Base-by-base conservation (phyloP, 805 yeast species). In the Nadsonia fulvescens region DNA sequence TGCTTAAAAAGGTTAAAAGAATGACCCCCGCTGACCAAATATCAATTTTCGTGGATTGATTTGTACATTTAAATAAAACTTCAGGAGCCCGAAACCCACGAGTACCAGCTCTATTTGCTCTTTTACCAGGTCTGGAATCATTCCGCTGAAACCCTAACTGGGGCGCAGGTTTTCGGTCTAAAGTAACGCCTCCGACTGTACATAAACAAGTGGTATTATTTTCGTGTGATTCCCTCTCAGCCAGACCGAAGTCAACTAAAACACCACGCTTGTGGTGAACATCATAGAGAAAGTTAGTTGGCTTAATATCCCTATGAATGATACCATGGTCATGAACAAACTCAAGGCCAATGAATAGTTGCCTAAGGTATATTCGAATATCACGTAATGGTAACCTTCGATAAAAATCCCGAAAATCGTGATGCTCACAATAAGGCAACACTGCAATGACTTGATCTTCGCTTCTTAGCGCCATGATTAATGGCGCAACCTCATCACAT, bases 51-150 rank as follows among this genome's bases (percentile, higher is more conserved):
- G 77, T 66, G 3, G 75, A 61, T 52, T 82, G 95, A 32, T 76
- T 70, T 2, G 76, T 65, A 49, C 95, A 82, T 45, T 79, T 81
- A 50, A 81, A 62, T 29, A 83, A 53, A 4, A 82, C 94, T 45
- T 82, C 95, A 0, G 94, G 94, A 0, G 95, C 93, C 38, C 95
- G 60, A 43, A 82, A 82, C 0, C 95, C 95, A 39, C 95, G 61
- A 1, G 95, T 82, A 6, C 95, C 95, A 10, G 98, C 98, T 39
- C 98, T 69, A 42, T 89, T 89, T 0, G 96, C 96, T 31, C 98
- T 63, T 40, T 93, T 63, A 2, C 89, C 78, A 1, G 91, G 76
- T 39, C 96, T 60, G 25, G 67, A 66, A 52, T 89, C 98, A 39
- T 77, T 78, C 44, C 79, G 81, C 6, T 82, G 75, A 43, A 77